These are phyloP conservation scores for Coniferiporia weirii DNA, from an alignment of 1,284 basidiomycete species.

Conservation along the genomic window DNA sequence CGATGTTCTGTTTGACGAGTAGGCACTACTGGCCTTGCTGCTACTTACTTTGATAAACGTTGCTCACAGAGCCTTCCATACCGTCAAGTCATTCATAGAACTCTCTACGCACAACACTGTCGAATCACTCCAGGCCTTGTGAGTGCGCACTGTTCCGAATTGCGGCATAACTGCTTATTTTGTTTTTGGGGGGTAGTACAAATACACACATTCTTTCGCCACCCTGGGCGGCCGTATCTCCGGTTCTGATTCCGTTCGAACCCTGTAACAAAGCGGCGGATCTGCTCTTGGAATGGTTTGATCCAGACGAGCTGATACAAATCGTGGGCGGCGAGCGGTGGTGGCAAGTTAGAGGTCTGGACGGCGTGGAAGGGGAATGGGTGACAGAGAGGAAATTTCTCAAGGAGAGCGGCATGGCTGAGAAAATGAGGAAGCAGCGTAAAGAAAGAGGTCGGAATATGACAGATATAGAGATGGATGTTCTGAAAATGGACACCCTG, in stretches of 20 bases:
- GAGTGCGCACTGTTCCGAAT: constrained; percentile 20
- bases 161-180: not conserved
- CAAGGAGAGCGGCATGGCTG: constrained; percentile 21
- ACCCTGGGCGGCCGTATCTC: constrained; percentile 68
- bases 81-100: constrained; percentile 62
- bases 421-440: constrained; percentile 26
- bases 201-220: constrained; percentile 78
- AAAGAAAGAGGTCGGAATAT: constrained; percentile 18
- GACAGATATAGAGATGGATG: constrained; percentile 35
- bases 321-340: constrained; percentile 78
- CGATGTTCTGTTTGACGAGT: constrained; percentile 62
- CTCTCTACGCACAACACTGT: constrained; percentile 55
- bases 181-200: constrained; percentile 36
- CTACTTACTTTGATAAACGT: not conserved
- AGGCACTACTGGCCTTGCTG: constrained; percentile 22
- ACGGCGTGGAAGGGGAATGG: constrained; percentile 76
- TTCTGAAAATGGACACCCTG: constrained; percentile 49
- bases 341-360: constrained; percentile 78
- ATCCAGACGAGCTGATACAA: constrained; percentile 62
- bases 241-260: constrained; percentile 58
- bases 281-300: constrained; percentile 71
- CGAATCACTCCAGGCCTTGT: constrained; percentile 59
- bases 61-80: constrained; percentile 50
- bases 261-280: constrained; percentile 70
- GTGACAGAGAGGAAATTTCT: constrained; percentile 57